A percentile compares a stretch with the other conserved stretches of the same genome.
phyloP scores from a whole-genome alignment of 1,284 basidiomycete genomes.

The Cystodermella granulosa region DNA sequence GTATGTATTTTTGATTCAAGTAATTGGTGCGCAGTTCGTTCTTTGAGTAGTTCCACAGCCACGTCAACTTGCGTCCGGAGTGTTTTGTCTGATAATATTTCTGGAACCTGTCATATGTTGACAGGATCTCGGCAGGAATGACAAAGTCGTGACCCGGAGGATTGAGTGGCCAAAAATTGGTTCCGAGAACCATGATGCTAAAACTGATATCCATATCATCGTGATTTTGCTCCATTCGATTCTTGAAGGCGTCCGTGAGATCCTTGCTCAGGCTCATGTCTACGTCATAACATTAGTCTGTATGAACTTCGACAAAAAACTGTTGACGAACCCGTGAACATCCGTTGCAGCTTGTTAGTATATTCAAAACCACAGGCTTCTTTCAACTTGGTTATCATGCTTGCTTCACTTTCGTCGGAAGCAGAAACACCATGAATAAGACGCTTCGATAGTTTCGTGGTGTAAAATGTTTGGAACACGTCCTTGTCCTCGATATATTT shows the following conservation, averaged over 20 bases:
- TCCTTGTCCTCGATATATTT: constrained; percentile 99
- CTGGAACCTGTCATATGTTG: constrained; percentile 88
- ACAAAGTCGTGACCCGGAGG: constrained; percentile 81
- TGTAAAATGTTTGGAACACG: constrained; percentile 99
- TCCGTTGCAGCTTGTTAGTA: constrained; percentile 94
- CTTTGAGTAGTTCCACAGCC: constrained; percentile 97
- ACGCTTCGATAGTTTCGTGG: constrained; percentile 91
- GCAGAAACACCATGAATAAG: constrained; percentile 90
- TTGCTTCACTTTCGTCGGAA: constrained; percentile 94
- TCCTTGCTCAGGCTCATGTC: constrained; percentile 97
- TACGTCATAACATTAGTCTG: constrained; percentile 30
- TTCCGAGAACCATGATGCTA: constrained; percentile 89
- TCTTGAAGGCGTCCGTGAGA: constrained; percentile 94
- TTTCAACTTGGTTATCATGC: constrained; percentile 98
- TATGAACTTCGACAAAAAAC: background rate
- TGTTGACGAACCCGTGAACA: constrained; percentile 83
- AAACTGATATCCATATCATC: constrained; percentile 86
- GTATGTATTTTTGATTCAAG: constrained; percentile 89
- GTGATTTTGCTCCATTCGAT: constrained; percentile 83
- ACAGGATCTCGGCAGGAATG: constrained; percentile 82
- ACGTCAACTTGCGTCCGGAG: constrained; percentile 90
- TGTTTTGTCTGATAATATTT: constrained; percentile 93
- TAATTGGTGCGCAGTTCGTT: constrained; percentile 94
- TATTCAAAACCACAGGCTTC: constrained; percentile 98
- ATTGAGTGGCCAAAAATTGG: constrained; percentile 93